Evolutionary conservation across 2,329 filamentous ascomycete genomes (phyloP), one percentile per base, ranked within the genome.

Genomic region (Beauveria sp.): DNA sequence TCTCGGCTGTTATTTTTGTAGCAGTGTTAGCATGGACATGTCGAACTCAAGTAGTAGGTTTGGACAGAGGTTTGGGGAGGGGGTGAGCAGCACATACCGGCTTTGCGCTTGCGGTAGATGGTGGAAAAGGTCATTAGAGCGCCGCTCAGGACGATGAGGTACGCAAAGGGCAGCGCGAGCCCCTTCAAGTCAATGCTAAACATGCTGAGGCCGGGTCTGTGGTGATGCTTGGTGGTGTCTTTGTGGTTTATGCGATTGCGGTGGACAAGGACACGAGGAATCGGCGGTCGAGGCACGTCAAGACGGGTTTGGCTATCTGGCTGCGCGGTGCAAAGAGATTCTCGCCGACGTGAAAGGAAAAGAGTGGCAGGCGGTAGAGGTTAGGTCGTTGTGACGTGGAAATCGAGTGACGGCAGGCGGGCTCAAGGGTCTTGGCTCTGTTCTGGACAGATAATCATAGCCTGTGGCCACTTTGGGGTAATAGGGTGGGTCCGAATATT

Each of bases 51-150:
- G 31, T 34, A 34, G 10, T 34, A 3, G 31, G 31, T 4, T 34
- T 34, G 31, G 3, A 12, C 31, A 34, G 31, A 34, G 31, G 9
- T 31, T 12, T 12, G 31, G 4, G 31, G 31, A 42, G 42, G 43
- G 51, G 20, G 3, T 14, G n/a, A 22, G 14, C 8, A 20, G 43
- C 9, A 82, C 85, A 65, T 79, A 91, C 88, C 79, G 68, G 90
- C 88, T 83, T 96, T 95, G 75, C 95, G 87, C 78, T 95, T 93
- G 70, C 93, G 88, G 77, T 98, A 98, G 65, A 98, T 86, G 62
- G 86, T 90, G 53, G 91, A 96, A 78, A 99, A 99, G 66, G 91
- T 95, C 73, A 89, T 88, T 68, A 99, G 85, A 42, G 92, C 93
- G 70, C 92, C 91, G 70, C 90, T 83, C 61, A 99, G 87, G 63